Base-by-base conservation (phyloP, 805 yeast genomes). In the Candida cerambycidarum region DNA sequence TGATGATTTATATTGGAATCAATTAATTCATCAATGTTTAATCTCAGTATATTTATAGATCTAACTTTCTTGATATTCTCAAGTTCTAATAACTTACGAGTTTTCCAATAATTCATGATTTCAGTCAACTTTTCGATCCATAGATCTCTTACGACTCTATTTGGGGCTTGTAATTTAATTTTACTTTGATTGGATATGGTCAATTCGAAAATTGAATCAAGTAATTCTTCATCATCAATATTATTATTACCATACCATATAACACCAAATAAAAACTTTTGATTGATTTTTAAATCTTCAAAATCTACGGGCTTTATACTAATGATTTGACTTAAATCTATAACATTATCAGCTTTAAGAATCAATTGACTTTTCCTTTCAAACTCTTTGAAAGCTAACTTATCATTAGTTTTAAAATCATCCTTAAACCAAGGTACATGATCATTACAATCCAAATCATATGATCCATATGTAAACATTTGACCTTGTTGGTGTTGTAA, bases 341-440 rank as follows among this genome's bases (percentile, higher is more conserved):
- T 54, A 11, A 85, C 62, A 0, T 82, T 81, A 21, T 76, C 75
- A 0, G 95, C 75, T 39, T 76, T 75, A 1, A 78, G 58, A 4
- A 87, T 59, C 42, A 77, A 76, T 17, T 71, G 67, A 1, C 80
- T 62, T 39, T 83, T 71, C 44, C 97, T 69, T 46, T 82, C 82
- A 32, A 76, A 75, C 48, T 87, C 92, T 19, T 71, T 67, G n/a
- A 79, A 51, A 0, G 95, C 95, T 33, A 62, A 62, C 1, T 59
- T 50, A 54, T 90, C 97, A 50, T 82, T 78, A 4, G 75, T 76
- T 2, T 66, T 67, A 5, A 19, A 24, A 10, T 39, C 38, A 2
- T 32, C 25, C 3, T 63, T 65, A 8, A 88, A 59, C 96, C 96
- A 89, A 2, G 56, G 53, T 2, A 89, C 70, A 47, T 83, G 84